Percentiles rank a stretch among this genome's conserved stretches.
Evolutionary conservation across 345 rosid genomes (phyloP).

Genomic region (Orychophragmus violaceus): DNA sequence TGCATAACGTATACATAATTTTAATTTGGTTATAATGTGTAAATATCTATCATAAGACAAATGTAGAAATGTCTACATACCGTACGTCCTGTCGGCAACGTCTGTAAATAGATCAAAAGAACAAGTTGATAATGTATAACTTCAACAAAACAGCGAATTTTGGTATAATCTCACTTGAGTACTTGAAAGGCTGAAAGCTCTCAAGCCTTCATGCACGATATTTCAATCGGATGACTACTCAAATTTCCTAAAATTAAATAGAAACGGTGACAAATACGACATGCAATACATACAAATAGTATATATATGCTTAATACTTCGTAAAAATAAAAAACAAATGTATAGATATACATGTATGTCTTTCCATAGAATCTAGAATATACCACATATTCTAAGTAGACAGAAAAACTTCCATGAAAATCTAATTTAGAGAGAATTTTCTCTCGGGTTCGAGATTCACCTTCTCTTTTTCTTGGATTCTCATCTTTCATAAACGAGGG

Average conservation of each 20-base stretch:
- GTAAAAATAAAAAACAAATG: neutral
- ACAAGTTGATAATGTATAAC: constrained; percentile 21
- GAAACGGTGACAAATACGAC: neutral
- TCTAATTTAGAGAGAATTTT: too few species aligned
- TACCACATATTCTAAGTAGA: neutral
- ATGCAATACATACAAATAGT: neutral
- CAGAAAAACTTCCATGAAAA: too few species aligned
- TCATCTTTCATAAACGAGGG: too few species aligned
- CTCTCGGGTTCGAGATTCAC: too few species aligned
- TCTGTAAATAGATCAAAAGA: too few species aligned
- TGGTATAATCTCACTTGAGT: constrained; percentile 24
- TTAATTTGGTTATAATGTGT: too few species aligned
- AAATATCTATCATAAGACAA: too few species aligned
- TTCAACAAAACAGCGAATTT: constrained; percentile 19
- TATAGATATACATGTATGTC: neutral
- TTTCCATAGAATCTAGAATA: neutral
- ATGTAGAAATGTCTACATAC: too few species aligned
- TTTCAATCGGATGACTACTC: constrained; percentile 7
- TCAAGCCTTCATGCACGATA: constrained; percentile 18
- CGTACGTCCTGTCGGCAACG: too few species aligned
- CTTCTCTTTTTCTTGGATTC: too few species aligned
- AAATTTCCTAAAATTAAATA: neutral
- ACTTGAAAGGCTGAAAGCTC: constrained; percentile 24
- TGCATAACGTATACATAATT: too few species aligned
- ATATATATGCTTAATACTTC: too few species aligned